A percentile compares a stretch with the other conserved stretches of the same genome.
These are phyloP conservation scores for Vanderwaltozyma yarrowii DNA, from an alignment of 805 yeast genomes.

Conservation along the genomic window DNA sequence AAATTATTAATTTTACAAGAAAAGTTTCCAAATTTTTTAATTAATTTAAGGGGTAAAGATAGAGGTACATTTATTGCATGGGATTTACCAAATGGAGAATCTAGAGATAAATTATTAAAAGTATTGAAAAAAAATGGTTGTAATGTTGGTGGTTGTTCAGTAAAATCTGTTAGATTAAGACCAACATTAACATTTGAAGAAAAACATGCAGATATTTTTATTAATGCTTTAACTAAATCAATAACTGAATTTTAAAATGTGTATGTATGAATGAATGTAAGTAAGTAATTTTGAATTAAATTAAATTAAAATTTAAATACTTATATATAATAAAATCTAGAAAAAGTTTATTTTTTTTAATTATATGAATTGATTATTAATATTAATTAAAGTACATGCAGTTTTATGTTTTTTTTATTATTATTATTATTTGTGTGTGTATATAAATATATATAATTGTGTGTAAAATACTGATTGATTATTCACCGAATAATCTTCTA, in stretches of 20 bases:
- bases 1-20: conserved; percentile 31
- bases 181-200: conserved; percentile 54
- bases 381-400: too few relatives aligned
- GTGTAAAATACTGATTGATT: conserved; percentile 6
- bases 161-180: conserved; percentile 47
- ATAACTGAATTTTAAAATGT: conserved; percentile 13
- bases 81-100: conserved; percentile 37
- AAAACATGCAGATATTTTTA: conserved; percentile 49
- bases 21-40: conserved; percentile 33
- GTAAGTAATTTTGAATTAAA: too few relatives aligned
- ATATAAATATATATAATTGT: conserved; percentile 1
- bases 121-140: conserved; percentile 43
- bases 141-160: conserved; percentile 64
- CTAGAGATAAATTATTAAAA: conserved; percentile 39
- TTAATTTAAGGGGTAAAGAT: conserved; percentile 50
- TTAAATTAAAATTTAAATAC: too few relatives aligned
- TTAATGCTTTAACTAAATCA: conserved; percentile 32
- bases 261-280: too few relatives aligned
- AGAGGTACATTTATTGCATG: conserved; percentile 61
- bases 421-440: background rate
- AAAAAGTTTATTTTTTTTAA: too few relatives aligned
- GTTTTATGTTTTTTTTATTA: background rate
- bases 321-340: too few relatives aligned
- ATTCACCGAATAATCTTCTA: conserved; percentile 90
- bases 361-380: too few relatives aligned